Evolutionary conservation across 1,284 basidiomycete genomes (phyloP), one percentile per base, ranked within the genome.

Genomic region (Heterobasidion occidentale): DNA sequence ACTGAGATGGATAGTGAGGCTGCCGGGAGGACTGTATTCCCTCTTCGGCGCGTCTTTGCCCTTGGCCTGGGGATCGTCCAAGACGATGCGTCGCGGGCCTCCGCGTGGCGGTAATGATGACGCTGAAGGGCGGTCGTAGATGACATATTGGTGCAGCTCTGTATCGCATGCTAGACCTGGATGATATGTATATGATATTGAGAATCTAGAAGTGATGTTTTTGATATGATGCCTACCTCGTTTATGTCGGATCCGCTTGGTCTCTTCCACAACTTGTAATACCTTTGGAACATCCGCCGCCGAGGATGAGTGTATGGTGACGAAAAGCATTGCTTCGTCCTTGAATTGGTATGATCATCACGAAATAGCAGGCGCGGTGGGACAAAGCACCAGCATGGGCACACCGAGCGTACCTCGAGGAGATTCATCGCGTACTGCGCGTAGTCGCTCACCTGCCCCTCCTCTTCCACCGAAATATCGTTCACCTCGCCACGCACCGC

Each of bases 241-340:
- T 74, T 86, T 89, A 63, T 91, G 75, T 53, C 86, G 77, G 53
- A 85, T 74, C 7, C 90, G 80, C 65, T 89, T 92, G 3, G 83
- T 83, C 65, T 90, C 82, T 62, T 92, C 88, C 0, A 91, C 89
- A 0, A 92, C 81, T 53, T 83, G 83, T 34, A 93, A 74, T 0
- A 91, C 88, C 64, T 90, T 91, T 1, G 86, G 79, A 3, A 92
- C 89, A 36, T 87, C 76, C 7, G 77, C 73, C 1, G 81, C 70
- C n/a, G 80, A 77, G 36, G 80, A 77, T 2, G 89, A 87, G 19
- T 81, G 78, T 15, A 93, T 70, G 2, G 83, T 84, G 57, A 92
- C 78, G 63, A 91, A 91, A 11, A 92, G 68, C 81, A 92, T 86
- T 3, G 84, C 82, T 56, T 88, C 84, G 59, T 91, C 88, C 86